A percentile compares a stretch with the other conserved stretches of the same genome.
Evolutionary conservation across 2,329 filamentous ascomycete genomes (phyloP).

Genomic region (Talaromyces verruculosus): DNA sequence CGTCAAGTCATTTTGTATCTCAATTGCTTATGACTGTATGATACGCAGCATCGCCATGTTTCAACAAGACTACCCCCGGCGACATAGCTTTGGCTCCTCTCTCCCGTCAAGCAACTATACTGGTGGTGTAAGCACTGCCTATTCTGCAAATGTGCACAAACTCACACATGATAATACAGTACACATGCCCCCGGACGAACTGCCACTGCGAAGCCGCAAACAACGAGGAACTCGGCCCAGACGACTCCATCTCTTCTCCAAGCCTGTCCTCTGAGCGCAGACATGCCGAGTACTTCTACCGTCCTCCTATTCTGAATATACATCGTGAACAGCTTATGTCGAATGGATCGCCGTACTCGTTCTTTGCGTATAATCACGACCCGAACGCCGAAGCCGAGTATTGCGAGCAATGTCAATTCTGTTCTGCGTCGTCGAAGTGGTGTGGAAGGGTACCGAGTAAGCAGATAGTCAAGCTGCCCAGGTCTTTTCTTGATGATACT

Average conservation of each 20-base stretch:
- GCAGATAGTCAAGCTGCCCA: not conserved
- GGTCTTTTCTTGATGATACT: constrained; percentile 10
- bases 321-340: constrained; percentile 18
- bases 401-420: constrained; percentile 22
- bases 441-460: constrained; percentile 20
- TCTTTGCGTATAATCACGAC: constrained; percentile 18
- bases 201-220: constrained; percentile 21
- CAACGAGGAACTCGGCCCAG: constrained; percentile 8
- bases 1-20: not conserved
- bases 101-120: constrained; percentile 18
- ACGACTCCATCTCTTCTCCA: constrained; percentile 23
- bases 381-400: constrained; percentile 18
- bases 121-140: constrained; percentile 11
- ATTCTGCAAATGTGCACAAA: not conserved
- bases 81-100: constrained; percentile 14
- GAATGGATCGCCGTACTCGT: constrained; percentile 17
- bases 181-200: constrained; percentile 2
- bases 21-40: constrained; percentile 1
- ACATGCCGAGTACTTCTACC: constrained; percentile 34
- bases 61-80: constrained; percentile 7
- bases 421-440: constrained; percentile 17
- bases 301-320: constrained; percentile 33
- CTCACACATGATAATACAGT: not conserved
- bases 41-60: constrained; percentile 8
- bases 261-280: constrained; percentile 32